Evolutionary conservation across 108 stramenopile species (phyloP), one percentile per base, ranked within the genome.

Genomic region (Nannochloropsis gaditana): DNA sequence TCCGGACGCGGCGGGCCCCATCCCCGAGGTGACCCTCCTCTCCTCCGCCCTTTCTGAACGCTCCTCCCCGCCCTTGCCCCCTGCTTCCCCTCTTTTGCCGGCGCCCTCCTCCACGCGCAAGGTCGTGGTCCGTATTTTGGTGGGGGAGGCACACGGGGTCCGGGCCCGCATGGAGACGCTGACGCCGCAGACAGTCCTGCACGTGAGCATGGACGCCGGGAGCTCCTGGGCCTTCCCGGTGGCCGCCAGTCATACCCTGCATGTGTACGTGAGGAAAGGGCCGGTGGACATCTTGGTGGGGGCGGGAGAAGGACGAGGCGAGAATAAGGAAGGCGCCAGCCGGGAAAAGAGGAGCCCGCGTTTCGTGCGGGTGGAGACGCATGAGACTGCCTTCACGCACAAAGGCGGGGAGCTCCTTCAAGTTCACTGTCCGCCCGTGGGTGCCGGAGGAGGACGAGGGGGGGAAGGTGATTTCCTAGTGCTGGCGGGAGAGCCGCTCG

Each of bases 121-220:
- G 15, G 47, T 50, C 47, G 15, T 15, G 47, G 47, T 50, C 47
- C 47, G 47, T 10, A 15, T 50, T 10, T 15, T 50, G 11, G 15
- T 50, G 47, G 47, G 47, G 15, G 47, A 50, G 47, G 47, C 47
- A 0, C 47, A 50, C 47, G 47, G 47, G 11, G 17, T 81, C 9
- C 41, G n/a, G n/a, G 82, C 82, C 45, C 82, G 44, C 2, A 73
- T 86, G n/a, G 86, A 86, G 59, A 59, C 82, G 15, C 45, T 86
- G 82, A 81, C 82, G 42, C 86, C 86, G 21, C 79, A 83, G 79
- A 83, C 86, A n/a, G 83, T 87, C 73, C 80, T 87, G 44, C 86
- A 87, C 86, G 86, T 87, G 17, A 84, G 41, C 45, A 83, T 87
- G 86, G 21, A 87, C 44, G 44, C 79, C 11, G 86, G 86, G 21